A percentile compares a stretch with the other conserved stretches of the same genome.
Conservation (phyloP, 2,329 filamentous ascomycete genomes). For the Monosporascus cannonballus region DNA sequence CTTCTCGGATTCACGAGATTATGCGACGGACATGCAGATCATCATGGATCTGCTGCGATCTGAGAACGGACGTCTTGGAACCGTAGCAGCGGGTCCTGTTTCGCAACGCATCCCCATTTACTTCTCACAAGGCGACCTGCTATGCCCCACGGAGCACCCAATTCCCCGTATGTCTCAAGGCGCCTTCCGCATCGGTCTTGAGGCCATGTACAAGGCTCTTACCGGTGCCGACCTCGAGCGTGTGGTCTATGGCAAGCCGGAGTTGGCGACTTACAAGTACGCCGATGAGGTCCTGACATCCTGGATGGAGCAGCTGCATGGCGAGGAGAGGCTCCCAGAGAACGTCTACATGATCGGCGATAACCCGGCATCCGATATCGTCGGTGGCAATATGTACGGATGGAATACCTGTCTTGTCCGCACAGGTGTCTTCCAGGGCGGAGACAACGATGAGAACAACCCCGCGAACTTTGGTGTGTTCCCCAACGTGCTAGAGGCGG, state of each 20-base stretch:
- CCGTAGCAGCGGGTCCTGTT: constrained; percentile 59
- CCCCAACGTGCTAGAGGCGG: constrained; percentile 64
- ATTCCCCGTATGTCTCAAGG: constrained; percentile 66
- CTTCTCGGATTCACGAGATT: constrained; percentile 69
- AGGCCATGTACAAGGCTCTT: constrained; percentile 67
- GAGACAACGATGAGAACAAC: constrained; percentile 69
- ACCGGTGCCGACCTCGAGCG: constrained; percentile 67
- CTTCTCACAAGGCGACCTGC: constrained; percentile 43
- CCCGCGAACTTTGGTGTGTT: constrained; percentile 75
- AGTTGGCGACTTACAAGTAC: constrained; percentile 71
- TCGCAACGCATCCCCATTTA: constrained; percentile 66
- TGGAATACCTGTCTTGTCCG: constrained; percentile 77
- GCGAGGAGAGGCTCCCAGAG: constrained; percentile 60
- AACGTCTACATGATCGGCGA: constrained; percentile 75
- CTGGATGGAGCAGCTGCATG: constrained; percentile 73
- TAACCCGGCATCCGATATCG: constrained; percentile 68
- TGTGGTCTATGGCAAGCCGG: constrained; percentile 71
- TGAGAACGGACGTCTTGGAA: constrained; percentile 60
- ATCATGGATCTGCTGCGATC: constrained; percentile 67
- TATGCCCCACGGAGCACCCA: constrained; percentile 60
- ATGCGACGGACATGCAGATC: constrained; percentile 70
- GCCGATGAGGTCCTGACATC: constrained; percentile 65
- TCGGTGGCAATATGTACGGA: constrained; percentile 73
- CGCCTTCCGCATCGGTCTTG: constrained; percentile 67
- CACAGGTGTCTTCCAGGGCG: constrained; percentile 73